phyloP scores from a whole-genome alignment of 2,329 filamentous ascomycete genomes.

The Ophidiomyces ophidiicola region DNA sequence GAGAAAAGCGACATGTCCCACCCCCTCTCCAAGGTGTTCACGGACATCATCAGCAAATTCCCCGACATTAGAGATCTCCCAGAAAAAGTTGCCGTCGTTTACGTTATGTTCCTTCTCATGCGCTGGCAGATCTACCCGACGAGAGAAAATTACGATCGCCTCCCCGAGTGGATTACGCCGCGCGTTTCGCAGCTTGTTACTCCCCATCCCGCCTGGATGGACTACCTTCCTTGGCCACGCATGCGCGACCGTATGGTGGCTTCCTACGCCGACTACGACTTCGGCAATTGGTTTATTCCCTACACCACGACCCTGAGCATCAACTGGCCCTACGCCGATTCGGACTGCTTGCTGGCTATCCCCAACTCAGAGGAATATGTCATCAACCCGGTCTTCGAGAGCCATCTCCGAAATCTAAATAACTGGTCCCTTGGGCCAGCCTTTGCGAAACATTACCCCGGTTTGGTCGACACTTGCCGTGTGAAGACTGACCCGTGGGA shows the following conservation, averaged over 20 bases:
- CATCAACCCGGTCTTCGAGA: constrained; percentile 78
- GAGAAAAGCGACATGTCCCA: constrained; percentile 52
- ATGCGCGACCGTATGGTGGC: constrained; percentile 58
- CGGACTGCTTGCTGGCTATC: constrained; percentile 52
- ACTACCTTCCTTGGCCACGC: constrained; percentile 65
- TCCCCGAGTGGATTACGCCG: constrained; percentile 63
- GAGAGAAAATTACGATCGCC: constrained; percentile 61
- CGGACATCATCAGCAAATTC: constrained; percentile 73
- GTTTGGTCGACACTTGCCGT: constrained; percentile 34
- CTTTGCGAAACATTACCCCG: constrained; percentile 56
- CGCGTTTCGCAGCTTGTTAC: constrained; percentile 52
- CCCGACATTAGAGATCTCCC: constrained; percentile 66
- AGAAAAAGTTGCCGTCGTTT: constrained; percentile 69
- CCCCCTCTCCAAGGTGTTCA: constrained; percentile 71
- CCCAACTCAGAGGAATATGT: constrained; percentile 49
- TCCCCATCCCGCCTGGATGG: constrained; percentile 68
- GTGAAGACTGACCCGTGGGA: constrained; percentile 21
- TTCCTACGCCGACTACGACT: constrained; percentile 46
- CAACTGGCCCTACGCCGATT: constrained; percentile 73
- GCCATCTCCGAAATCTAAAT: constrained; percentile 58
- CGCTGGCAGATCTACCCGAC: constrained; percentile 74
- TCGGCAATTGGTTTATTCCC: constrained; percentile 73
- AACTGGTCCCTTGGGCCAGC: constrained; percentile 70
- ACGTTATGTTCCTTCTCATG: constrained; percentile 78
- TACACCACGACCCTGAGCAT: constrained; percentile 64